Evolutionary conservation across 2,329 filamentous ascomycete genomes (phyloP), one percentile per base, ranked within the genome.

Genomic region (Pseudopithomyces chartarum): DNA sequence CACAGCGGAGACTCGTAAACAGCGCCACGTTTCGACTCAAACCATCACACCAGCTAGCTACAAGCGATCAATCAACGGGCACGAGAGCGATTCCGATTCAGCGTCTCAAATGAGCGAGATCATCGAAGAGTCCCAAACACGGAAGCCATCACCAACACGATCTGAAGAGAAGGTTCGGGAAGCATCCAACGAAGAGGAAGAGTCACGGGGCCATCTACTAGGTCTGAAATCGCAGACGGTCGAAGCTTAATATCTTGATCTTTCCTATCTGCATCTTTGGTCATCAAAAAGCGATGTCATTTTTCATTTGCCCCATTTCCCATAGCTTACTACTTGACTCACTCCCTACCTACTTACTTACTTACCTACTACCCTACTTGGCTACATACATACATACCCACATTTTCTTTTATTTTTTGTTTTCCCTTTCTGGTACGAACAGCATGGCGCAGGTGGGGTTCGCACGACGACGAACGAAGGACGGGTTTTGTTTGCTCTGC

Each of bases 241-340:
- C 8, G 56, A 62, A 44, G 63, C 62, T 23, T 69, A 61, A 49
- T 46, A 32, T 50, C n/a, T 39, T 6, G n/a, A 36, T 51, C 54
- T 52, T 49, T 52, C 57, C 47, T 40, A 49, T 52, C 40, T 61
- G 52, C 56, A 39, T 61, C 56, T 29, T 43, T 60, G 58, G 55
- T 54, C 56, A 60, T 61, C 44, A 55, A 65, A 67, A 65, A 46
- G 43, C 26, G 39, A 20, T 23, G 34, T n/a, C 39, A 52, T 66
- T 72, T n/a, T 42, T 72, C 49, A 56, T 73, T 73, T 46, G 64
- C 67, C 44, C 61, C 62, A 3, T 39, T 52, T 52, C 52, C 34
- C 13, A 51, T 42, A 2, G n/a, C 74, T 76, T 12, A 70, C 67
- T 54, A 74, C 73, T 68, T 74, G 79, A 8, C 79, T 79, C 39